Evolutionary conservation across 2,329 filamentous ascomycete genomes (phyloP).

Genomic region (Nigrospora oryzae): DNA sequence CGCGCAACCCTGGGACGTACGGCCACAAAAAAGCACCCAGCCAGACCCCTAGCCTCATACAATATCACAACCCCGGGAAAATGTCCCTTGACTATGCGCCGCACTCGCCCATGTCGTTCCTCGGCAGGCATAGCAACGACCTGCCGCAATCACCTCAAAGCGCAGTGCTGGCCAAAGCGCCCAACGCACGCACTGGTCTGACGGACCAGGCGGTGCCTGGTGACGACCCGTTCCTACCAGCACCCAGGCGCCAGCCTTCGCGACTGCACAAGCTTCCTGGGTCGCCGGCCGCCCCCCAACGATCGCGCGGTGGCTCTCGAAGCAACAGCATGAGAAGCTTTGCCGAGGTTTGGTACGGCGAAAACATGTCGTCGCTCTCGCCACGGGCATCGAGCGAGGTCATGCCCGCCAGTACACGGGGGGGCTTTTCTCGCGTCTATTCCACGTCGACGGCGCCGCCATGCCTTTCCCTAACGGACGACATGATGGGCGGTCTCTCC

Average conservation of each 20-base stretch:
- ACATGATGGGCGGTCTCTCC: slow-evolving; percentile 28
- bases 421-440: slow-evolving; percentile 30
- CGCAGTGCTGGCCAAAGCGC: slow-evolving; percentile 48
- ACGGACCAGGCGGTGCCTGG: slow-evolving; percentile 55
- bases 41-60: slow-evolving; percentile 28
- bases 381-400: slow-evolving; percentile 26
- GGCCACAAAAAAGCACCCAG: slow-evolving; percentile 37
- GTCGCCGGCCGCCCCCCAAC: slow-evolving; percentile 20
- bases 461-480: slow-evolving; percentile 34
- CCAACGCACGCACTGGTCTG: slow-evolving; percentile 53
- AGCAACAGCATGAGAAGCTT: slow-evolving; percentile 36
- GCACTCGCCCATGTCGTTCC: slow-evolving; percentile 22
- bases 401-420: slow-evolving; percentile 3
- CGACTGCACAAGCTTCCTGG: slow-evolving; percentile 41
- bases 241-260: slow-evolving; percentile 42
- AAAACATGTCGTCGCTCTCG: slow-evolving; percentile 20
- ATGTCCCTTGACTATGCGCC: slow-evolving; percentile 21
- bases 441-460: slow-evolving; percentile 34
- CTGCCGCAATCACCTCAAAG: slow-evolving; percentile 31
- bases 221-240: slow-evolving; percentile 48
- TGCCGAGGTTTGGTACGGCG: slow-evolving; percentile 30
- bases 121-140: slow-evolving; percentile 32
- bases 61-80: slow-evolving; percentile 33
- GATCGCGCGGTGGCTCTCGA: slow-evolving; percentile 29
- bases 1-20: slow-evolving; percentile 17